Evolutionary conservation across 116 monocot genomes (phyloP), one percentile per base, ranked within the genome.

Genomic region (Iris pallida): DNA sequence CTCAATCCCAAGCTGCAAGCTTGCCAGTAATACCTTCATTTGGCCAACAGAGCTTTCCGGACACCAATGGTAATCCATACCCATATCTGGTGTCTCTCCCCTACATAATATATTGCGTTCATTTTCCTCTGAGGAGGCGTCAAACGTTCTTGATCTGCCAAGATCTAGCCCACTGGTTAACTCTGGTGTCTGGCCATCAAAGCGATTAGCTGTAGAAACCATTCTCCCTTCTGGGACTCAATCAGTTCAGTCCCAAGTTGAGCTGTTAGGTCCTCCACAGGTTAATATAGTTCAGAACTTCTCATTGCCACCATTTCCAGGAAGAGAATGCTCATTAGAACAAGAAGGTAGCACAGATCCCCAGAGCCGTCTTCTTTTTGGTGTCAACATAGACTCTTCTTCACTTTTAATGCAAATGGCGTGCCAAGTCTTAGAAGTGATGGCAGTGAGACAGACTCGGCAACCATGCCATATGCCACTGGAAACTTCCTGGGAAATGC

Each of bases 281-380:
- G 7, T 71, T 16, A 81, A 66, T 44, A 54, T 74, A 58, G 61
- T 83, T 55, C 73, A 73, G 44, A 49, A 71, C 59, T 68, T 72
- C 15, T 52, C 69, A 43, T 53, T 94, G 57, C 68, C 79, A 59
- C 79, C 83, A 67, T 85, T 83, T 70, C 79, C 84, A 45, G 82
- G 75, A 66, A 83, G 83, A 71, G 88, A 85, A 42, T 88, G 85
- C 71, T 65, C 65, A 8, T 51, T 82, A 1, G 81, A 81, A 47
- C 92, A 80, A 51, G 82, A 82, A 72, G 68, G 59, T 17, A 68
- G 66, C 57, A 75, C 58, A 20, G 88, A 92, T 80, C 73, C 79
- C 6, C 91, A 92, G 49, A 86, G 69, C 63, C 73, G 83, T 76
- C 70, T 77, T 8, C 82, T 89, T 57, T 96, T 91, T 49, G 86